These are phyloP conservation scores for Gossypium davidsonii DNA, from an alignment of 441 rosid species.

Conservation along the genomic window DNA sequence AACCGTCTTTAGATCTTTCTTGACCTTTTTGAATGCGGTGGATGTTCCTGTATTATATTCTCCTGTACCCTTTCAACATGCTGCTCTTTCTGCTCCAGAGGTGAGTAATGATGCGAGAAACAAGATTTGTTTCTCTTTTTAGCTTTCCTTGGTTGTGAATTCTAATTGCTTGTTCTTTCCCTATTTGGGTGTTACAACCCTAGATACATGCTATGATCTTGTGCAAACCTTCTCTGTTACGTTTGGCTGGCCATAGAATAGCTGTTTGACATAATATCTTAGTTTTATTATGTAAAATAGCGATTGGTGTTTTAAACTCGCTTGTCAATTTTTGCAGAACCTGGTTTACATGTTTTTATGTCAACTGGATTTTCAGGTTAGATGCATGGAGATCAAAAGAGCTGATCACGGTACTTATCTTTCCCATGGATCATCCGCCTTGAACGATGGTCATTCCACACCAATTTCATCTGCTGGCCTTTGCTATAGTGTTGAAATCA, in stretches of 20 bases:
- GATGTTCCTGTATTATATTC: conserved; percentile 83
- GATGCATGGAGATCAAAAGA: conserved; percentile 59
- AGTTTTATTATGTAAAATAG: not conserved
- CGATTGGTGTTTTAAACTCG: not conserved
- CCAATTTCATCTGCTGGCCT: conserved; percentile 26
- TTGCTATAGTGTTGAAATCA: conserved; percentile 59
- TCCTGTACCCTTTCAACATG: conserved; percentile 72
- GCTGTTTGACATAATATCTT: conserved; percentile 1
- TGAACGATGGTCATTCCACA: conserved; percentile 20
- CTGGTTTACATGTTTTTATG: not conserved
- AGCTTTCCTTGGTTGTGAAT: not conserved
- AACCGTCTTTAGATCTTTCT: conserved; percentile 52
- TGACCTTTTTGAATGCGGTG: conserved; percentile 53
- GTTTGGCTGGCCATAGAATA: not conserved
- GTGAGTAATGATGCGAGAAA: conserved; percentile 30
- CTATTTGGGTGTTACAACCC: not conserved
- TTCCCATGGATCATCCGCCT: conserved; percentile 21
- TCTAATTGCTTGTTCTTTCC: conserved; percentile 5
- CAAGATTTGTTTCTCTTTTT: not conserved
- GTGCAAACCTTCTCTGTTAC: not conserved
- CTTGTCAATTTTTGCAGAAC: conserved; percentile 4
- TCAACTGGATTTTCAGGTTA: conserved; percentile 51
- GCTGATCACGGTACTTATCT: conserved; percentile 27
- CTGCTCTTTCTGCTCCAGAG: conserved; percentile 81
- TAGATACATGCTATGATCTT: not conserved